A percentile compares a stretch with the other conserved stretches of the same genome.
phyloP scores from a whole-genome alignment of 1,139 yeast genomes.

The Suhomyces anneliseae region DNA sequence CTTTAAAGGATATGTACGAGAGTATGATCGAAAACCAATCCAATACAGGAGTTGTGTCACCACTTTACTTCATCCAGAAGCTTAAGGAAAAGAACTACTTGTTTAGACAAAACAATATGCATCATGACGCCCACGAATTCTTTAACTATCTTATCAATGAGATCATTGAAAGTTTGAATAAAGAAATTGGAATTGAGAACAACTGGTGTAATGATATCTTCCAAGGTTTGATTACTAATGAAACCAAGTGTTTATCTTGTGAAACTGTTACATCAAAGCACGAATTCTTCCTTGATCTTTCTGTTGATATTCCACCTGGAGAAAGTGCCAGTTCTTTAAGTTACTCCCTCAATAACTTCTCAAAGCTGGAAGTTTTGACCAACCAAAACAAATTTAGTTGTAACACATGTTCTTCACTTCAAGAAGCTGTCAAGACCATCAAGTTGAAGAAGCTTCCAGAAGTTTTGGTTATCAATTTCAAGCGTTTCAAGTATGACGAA shows the following conservation, averaged over 20 bases:
- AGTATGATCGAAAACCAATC: constrained; percentile 72
- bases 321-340: constrained; percentile 67
- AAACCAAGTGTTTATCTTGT: constrained; percentile 87
- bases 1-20: constrained; percentile 84
- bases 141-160: constrained; percentile 82
- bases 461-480: constrained; percentile 77
- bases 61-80: constrained; percentile 68
- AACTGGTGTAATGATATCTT: constrained; percentile 72
- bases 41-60: constrained; percentile 82
- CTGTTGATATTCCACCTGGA: constrained; percentile 76
- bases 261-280: constrained; percentile 83
- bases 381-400: constrained; percentile 92
- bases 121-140: constrained; percentile 98
- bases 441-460: constrained; percentile 77
- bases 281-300: constrained; percentile 82
- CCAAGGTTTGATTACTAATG: constrained; percentile 83
- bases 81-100: constrained; percentile 79
- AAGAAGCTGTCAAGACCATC: constrained; percentile 94
- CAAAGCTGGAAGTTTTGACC: constrained; percentile 80
- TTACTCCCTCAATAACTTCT: constrained; percentile 73
- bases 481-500: constrained; percentile 90
- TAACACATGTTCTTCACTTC: constrained; percentile 84
- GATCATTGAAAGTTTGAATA: constrained; percentile 67
- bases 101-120: constrained; percentile 85
- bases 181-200: constrained; percentile 30